Base-by-base conservation (phyloP, 2,329 filamentous ascomycete species). In the Karstenula rhodostoma region DNA sequence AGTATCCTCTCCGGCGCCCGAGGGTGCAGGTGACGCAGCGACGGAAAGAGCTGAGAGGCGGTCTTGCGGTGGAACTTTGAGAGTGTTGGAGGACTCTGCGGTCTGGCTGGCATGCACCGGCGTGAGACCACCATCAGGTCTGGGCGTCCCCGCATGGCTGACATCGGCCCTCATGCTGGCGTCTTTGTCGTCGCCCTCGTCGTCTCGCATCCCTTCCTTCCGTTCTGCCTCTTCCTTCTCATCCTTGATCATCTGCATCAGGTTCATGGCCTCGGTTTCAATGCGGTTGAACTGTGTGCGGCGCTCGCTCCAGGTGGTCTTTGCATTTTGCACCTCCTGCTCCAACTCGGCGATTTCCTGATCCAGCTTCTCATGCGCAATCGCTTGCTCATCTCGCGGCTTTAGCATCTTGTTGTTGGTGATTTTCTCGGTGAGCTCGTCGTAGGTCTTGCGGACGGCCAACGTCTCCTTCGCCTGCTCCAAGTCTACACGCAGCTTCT, bases 171-270 rank as follows among this genome's bases (percentile, higher is more conserved):
- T 72, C 40, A 70, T 74, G 3, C 69, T 75, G 56, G 69, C 74
- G 25, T 76, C 78, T 47, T 81, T 79, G 15, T 70, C 77, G 56
- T 81, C 74, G 3, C 74, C 77, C 22, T 77, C 78, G 17, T 77
- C 77, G 15, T 79, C 79, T 1, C 73, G 75, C 77, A 80, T 80
- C 27, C 92, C 93, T 77, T 96, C 93, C 57, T 93, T 86, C 44
- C 92, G 84, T 79, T 97, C 93, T 0, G 95, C 92, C 79, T 97
- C 93, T 76, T 97, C 94, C 80, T 97, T 96, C 83, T 97, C 94
- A 72, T 97, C 94, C 62, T 93, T 89, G 72, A 98, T 97, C 76
- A 96, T 84, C 51, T 92, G 85, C 59, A 94, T 84, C 76, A 98
- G 85, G 65, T 92, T 85, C 86, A 91, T 91, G n/a, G 93, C 93